Conservation (phyloP, 1,284 basidiomycete genomes). For the Marasmius tenuissimus region DNA sequence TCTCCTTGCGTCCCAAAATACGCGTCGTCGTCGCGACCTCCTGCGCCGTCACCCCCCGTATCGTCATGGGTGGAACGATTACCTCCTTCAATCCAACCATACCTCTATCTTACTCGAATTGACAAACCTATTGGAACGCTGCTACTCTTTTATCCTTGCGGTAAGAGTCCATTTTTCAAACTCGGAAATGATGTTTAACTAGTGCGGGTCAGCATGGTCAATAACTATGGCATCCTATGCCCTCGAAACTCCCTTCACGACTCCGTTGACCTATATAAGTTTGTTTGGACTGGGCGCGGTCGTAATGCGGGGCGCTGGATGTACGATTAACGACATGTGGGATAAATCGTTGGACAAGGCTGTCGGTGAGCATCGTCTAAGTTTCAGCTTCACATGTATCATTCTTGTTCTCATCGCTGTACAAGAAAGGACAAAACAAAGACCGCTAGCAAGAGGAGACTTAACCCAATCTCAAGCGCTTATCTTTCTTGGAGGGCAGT, state of each 20-base stretch:
- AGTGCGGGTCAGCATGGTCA: conserved; percentile 75
- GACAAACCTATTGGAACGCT: conserved; percentile 97
- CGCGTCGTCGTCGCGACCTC: not conserved
- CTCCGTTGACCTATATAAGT: conserved; percentile 73
- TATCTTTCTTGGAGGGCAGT: conserved; percentile 82
- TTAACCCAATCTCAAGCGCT: conserved; percentile 79
- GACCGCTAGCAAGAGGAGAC: conserved; percentile 80
- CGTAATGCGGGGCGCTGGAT: conserved; percentile 97
- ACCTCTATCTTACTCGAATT: conserved; percentile 82
- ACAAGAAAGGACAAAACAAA: conserved; percentile 43
- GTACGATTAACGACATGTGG: conserved; percentile 99
- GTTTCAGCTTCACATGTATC: not conserved
- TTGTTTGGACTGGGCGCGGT: conserved; percentile 91
- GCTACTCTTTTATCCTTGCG: conserved; percentile 91
- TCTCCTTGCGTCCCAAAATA: not conserved
- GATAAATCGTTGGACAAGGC: conserved; percentile 88
- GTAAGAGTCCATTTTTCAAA: conserved; percentile 44
- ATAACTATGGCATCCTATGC: conserved; percentile 93
- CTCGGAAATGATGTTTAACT: not conserved
- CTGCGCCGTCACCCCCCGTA: not conserved
- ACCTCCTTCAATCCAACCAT: conserved; percentile 67
- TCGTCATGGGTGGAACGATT: conserved; percentile 66
- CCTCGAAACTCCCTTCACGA: conserved; percentile 60
- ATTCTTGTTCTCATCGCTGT: not conserved
- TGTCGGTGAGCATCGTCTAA: conserved; percentile 68